These are phyloP conservation scores for Multifurca ochricompacta DNA, from an alignment of 768 basidiomycete species.

Conservation along the genomic window DNA sequence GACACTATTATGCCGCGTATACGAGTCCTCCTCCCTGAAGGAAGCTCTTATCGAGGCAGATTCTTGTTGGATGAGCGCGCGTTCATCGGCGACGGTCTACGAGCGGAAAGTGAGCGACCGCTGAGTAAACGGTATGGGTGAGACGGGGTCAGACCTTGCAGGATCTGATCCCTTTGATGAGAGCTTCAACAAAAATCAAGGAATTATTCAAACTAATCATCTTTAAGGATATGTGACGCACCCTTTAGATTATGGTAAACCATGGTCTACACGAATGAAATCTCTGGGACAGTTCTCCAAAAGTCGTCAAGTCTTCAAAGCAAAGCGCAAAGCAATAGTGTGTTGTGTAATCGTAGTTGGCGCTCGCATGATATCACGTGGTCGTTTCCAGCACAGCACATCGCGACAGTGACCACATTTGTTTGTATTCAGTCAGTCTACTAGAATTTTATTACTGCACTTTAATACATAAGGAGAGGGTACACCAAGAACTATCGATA, in stretches of 20 bases:
- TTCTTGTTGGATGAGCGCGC: slow-evolving; percentile 93
- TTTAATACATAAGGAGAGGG: no score
- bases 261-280: slow-evolving; percentile 34
- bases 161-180: slow-evolving; percentile 96
- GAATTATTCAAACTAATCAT: slow-evolving; percentile 13
- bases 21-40: slow-evolving; percentile 95
- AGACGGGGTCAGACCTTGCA: slow-evolving; percentile 62
- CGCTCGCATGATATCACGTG: no score
- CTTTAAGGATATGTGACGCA: slow-evolving; percentile 27
- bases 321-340: background rate
- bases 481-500: no score
- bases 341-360: background rate
- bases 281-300: background rate
- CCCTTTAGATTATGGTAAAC: slow-evolving; percentile 86
- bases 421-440: no score
- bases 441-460: no score
- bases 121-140: background rate
- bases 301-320: background rate
- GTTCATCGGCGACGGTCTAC: slow-evolving; percentile 97
- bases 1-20: slow-evolving; percentile 92
- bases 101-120: slow-evolving; percentile 22
- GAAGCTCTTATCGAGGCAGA: slow-evolving; percentile 95
- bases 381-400: no score
- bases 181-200: slow-evolving; percentile 44
- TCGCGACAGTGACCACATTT: no score